Evolutionary conservation across 805 yeast genomes (phyloP), one percentile per base, ranked within the genome.

Genomic region (Huiozyma naganishii): DNA sequence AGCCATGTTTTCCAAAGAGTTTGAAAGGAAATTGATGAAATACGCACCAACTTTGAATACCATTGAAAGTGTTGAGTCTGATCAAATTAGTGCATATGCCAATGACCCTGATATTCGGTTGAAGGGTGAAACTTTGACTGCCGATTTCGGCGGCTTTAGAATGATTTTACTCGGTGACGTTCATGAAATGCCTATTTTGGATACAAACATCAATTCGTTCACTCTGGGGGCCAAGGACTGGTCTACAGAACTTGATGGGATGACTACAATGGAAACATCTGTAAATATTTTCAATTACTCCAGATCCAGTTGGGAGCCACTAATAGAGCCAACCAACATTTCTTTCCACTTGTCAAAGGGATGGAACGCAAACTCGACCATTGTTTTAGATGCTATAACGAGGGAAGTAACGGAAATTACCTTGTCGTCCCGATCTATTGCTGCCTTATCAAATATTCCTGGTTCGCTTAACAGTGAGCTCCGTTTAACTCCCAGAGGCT

Each of bases 291-390:
- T 83, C 69, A 88, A 88, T 59, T 89, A 89, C 59, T 76, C 96
- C 0, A 77, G 83, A 48, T 88, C 96, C 3, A 75, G 87, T 0
- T 89, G 98, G 97, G 97, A 92, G 55, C 97, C 98, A 0, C 67
- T 92, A 39, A 61, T 92, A 41, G 98, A 92, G 55, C 81, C 90
- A 0, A 83, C 95, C 84, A 80, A 86, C 6, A 68, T 90, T 41
- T 79, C 86, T 0, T 63, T 85, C 9, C 86, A 83, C 58, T 76
- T 83, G 1, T 69, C 84, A 1, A 75, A 73, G 42, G 64, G 64
- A 0, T 12, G 43, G 8, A 69, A 68, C 10, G 72, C 77, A 0
- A 70, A 71, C 6, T 68, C 73, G 6, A 67, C 75, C 13, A 53
- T 82, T 3, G 58, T 72, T 32, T 68, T 90, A 38, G 89, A 86